Conservation (phyloP, 2,329 filamentous ascomycete genomes). For the Neonectria coccinea region DNA sequence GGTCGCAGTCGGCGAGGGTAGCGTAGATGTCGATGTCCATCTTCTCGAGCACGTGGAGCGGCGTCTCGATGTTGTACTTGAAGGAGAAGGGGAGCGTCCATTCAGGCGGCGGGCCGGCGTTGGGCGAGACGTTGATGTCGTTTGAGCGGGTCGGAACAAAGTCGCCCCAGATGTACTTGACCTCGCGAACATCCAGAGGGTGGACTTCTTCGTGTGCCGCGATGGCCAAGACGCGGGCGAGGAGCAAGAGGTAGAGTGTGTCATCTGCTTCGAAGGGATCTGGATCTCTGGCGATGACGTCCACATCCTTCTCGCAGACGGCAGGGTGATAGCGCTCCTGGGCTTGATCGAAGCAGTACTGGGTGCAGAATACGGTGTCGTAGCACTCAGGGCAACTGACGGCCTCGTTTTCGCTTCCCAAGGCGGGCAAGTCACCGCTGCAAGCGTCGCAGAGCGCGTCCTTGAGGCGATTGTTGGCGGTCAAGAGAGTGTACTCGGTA, state of each 20-base stretch:
- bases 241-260: constrained; percentile 71
- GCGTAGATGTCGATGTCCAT: constrained; percentile 85
- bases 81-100: constrained; percentile 84
- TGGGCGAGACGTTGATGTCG: constrained; percentile 65
- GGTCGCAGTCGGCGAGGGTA: constrained; percentile 69
- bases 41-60: constrained; percentile 83
- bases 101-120: constrained; percentile 67
- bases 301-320: constrained; percentile 74
- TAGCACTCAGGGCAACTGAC: constrained; percentile 71
- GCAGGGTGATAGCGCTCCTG: constrained; percentile 72
- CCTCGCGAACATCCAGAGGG: constrained; percentile 71
- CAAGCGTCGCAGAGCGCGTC: constrained; percentile 92
- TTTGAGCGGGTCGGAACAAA: constrained; percentile 67
- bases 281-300: constrained; percentile 73
- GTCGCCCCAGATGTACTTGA: constrained; percentile 78
- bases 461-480: constrained; percentile 88
- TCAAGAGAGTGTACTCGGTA: constrained; percentile 85
- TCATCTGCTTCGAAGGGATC: constrained; percentile 70
- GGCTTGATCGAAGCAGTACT: constrained; percentile 68
- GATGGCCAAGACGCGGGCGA: constrained; percentile 73
- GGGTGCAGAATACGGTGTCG: constrained; percentile 75
- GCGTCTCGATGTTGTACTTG: constrained; percentile 77
- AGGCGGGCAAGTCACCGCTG: constrained; percentile 75
- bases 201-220: constrained; percentile 69
- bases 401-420: constrained; percentile 60